A percentile compares a stretch with the other conserved stretches of the same genome.
Evolutionary conservation across 805 yeast genomes (phyloP).

Genomic region (Maudiozyma barnettii): DNA sequence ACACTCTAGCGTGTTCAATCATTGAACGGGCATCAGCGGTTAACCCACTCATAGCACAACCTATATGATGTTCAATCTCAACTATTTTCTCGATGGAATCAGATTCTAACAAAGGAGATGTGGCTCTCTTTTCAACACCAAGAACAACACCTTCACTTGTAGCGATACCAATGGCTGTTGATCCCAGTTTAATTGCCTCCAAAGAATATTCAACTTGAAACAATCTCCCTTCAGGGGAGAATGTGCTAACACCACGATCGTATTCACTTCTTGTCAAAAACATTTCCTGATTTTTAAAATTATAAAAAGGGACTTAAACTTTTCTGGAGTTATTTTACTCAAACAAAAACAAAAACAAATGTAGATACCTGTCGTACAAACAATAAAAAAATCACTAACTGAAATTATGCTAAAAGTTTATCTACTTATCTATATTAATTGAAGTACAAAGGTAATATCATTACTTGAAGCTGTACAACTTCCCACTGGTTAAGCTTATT

Average conservation of each 20-base stretch:
- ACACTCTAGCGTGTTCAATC: slow-evolving; percentile 96
- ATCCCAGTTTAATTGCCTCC: slow-evolving; percentile 84
- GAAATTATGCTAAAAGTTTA: neutral
- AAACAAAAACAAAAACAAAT: neutral
- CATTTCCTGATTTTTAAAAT: slow-evolving; percentile 48
- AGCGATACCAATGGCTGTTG: slow-evolving; percentile 94
- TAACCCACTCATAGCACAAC: slow-evolving; percentile 97
- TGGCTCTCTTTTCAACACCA: slow-evolving; percentile 95
- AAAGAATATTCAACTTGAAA: slow-evolving; percentile 97
- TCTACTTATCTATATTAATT: neutral
- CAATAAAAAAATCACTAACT: no score
- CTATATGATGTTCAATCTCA: slow-evolving; percentile 87
- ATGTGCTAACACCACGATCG: slow-evolving; percentile 97
- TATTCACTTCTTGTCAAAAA: slow-evolving; percentile 98
- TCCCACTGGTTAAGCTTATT: neutral
- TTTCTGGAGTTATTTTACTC: neutral
- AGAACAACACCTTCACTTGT: slow-evolving; percentile 93
- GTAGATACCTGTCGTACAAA: no score
- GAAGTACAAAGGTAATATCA: neutral
- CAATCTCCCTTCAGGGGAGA: slow-evolving; percentile 96
- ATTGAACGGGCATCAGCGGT: slow-evolving; percentile 98
- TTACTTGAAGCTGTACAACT: neutral
- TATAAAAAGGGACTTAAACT: neutral
- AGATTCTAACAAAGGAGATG: slow-evolving; percentile 82
- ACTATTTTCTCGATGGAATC: slow-evolving; percentile 93